Percentiles rank a stretch among this genome's conserved stretches.
phyloP scores from a whole-genome alignment of 1,284 basidiomycete genomes.

The Marasmius tenuissimus region DNA sequence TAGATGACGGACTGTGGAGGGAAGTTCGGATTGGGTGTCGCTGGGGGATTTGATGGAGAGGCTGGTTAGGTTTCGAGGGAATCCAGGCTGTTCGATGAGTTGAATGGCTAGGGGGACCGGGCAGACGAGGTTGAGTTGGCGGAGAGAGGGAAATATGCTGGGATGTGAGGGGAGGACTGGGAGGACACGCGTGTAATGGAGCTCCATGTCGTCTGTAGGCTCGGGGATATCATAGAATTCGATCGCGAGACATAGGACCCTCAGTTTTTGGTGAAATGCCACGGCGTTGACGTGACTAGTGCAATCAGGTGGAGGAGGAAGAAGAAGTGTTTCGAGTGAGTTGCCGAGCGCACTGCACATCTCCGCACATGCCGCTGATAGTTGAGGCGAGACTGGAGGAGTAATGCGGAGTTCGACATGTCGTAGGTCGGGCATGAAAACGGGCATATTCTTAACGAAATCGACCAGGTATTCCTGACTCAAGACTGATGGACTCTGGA shows the following conservation, averaged over 20 bases:
- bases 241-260: neutral
- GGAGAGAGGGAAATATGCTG: neutral
- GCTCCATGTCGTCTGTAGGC: neutral
- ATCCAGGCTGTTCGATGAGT: neutral
- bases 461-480: neutral
- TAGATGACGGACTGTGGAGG: neutral
- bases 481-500: neutral
- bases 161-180: neutral
- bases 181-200: neutral
- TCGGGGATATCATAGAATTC: neutral
- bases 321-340: neutral
- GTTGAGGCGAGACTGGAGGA: neutral
- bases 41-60: neutral
- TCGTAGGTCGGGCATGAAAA: neutral
- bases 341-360: neutral
- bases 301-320: neutral
- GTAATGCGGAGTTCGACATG: neutral
- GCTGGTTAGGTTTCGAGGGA: neutral
- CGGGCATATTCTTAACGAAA: neutral
- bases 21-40: neutral
- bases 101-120: neutral
- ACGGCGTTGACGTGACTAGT: neutral
- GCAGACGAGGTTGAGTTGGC: neutral
- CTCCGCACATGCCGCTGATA: neutral
- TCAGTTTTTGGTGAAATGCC: neutral